These are phyloP conservation scores for Trichoderma sp. DNA, from an alignment of 2,329 filamentous ascomycete species.

Conservation along the genomic window DNA sequence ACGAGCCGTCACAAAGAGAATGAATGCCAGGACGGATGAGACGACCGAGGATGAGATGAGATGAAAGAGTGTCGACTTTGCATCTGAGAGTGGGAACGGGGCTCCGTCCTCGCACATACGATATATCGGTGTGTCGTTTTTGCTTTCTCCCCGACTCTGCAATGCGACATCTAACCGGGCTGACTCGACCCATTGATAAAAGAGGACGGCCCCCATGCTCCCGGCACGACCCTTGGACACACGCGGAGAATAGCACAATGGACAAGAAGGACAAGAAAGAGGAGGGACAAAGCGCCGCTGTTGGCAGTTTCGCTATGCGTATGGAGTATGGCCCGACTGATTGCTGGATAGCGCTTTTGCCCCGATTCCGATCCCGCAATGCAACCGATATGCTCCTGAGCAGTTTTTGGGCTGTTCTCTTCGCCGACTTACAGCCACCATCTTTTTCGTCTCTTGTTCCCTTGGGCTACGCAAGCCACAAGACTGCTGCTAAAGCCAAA, in stretches of 20 bases:
- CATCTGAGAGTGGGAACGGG: neutral
- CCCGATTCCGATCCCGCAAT: neutral
- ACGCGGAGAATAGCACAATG: neutral
- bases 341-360: neutral
- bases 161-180: neutral
- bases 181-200: slow-evolving; percentile 7
- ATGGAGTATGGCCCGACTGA: neutral
- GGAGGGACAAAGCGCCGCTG: neutral
- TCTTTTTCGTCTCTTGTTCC: neutral
- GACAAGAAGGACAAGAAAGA: neutral
- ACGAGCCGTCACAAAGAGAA: neutral
- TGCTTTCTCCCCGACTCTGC: neutral
- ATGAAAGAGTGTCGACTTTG: neutral
- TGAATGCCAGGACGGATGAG: neutral
- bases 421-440: neutral
- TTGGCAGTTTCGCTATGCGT: neutral
- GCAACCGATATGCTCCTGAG: neutral
- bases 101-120: neutral
- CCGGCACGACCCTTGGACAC: neutral
- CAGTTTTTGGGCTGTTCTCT: neutral
- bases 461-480: slow-evolving; percentile 11
- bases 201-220: neutral
- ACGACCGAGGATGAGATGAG: neutral
- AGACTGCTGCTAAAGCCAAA: slow-evolving; percentile 3
- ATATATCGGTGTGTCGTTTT: neutral